Base-by-base conservation (phyloP, 2,329 filamentous ascomycete genomes). In the Fusarium fracticaudum region DNA sequence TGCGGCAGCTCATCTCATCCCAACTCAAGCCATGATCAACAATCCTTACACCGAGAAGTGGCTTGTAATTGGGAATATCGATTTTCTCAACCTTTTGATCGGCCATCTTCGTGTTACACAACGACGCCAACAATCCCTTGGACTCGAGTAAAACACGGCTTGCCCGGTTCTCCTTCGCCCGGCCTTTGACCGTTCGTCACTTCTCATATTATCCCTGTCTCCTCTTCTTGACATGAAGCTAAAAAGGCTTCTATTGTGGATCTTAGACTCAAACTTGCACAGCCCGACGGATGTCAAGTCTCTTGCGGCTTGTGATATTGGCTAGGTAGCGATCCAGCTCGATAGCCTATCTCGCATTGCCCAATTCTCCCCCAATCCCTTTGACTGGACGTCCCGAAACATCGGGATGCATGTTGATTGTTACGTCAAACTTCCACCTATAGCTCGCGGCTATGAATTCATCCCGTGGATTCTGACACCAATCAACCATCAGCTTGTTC, bases 51-150 rank as follows among this genome's bases (percentile, higher is more conserved):
- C 71, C 58, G 26, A 64, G 31, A 50, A 51, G 37, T 65, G 50
- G 50, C 54, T 71, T n/a, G 29, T 54, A 17, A 26, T 41, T 37
- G 38, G 37, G 55, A 47, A 51, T 26, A 15, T 50, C 31, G 20
- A 35, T 26, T 18, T 55, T 24, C 48, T 53, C 31, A 35, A 14
- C 17, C 50, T 37, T 43, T 51, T 26, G 24, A 31, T 9, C 24
- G 13, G 24, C 20, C 20, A n/a, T 38, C 38, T 48, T 63, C 41
- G 15, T 55, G 71, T 74, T 61, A 69, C 71, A 72, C 67, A 61
- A 43, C 40, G 13, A 60, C 37, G 47, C 57, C 66, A 67, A 48
- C 53, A 69, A 58, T 33, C 40, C 35, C 66, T 47, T 11, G 11
- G 24, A 53, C 60, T 60, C 26, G 37, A 59, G 43, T 20, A 50